Evolutionary conservation across 306 rosid species (phyloP).

Genomic region (Sphenostylis stenocarpa): DNA sequence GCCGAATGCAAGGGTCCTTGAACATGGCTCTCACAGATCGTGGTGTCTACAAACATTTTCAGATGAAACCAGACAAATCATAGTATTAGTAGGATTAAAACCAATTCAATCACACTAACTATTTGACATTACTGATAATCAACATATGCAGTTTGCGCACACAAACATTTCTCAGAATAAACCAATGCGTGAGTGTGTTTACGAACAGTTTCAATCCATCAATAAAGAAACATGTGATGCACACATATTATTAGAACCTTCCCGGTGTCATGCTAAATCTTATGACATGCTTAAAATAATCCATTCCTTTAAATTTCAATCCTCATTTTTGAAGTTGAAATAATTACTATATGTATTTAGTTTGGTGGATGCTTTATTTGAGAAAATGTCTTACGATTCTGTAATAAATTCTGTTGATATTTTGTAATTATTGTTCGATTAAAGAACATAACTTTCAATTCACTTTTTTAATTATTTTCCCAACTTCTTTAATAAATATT

Average conservation of each 20-base stretch:
- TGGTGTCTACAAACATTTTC: conserved; percentile 57
- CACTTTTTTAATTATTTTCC: too few relatives aligned
- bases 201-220: background rate
- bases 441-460: too few relatives aligned
- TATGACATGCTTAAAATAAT: too few relatives aligned
- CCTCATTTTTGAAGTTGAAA: too few relatives aligned
- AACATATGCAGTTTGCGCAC: background rate
- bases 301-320: background rate
- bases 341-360: too few relatives aligned
- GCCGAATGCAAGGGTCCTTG: conserved; percentile 82
- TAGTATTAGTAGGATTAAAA: background rate
- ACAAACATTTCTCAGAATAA: background rate
- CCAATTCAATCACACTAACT: background rate
- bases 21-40: conserved; percentile 68
- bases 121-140: background rate
- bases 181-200: too few relatives aligned
- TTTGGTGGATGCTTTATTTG: too few relatives aligned
- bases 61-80: background rate
- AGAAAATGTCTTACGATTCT: too few relatives aligned
- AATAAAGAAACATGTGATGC: background rate
- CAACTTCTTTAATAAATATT: too few relatives aligned
- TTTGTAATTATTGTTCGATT: too few relatives aligned
- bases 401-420: too few relatives aligned
- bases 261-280: background rate
- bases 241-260: background rate